Evolutionary conservation across 805 yeast species (phyloP).

Genomic region (Saturnispora zaruensis): DNA sequence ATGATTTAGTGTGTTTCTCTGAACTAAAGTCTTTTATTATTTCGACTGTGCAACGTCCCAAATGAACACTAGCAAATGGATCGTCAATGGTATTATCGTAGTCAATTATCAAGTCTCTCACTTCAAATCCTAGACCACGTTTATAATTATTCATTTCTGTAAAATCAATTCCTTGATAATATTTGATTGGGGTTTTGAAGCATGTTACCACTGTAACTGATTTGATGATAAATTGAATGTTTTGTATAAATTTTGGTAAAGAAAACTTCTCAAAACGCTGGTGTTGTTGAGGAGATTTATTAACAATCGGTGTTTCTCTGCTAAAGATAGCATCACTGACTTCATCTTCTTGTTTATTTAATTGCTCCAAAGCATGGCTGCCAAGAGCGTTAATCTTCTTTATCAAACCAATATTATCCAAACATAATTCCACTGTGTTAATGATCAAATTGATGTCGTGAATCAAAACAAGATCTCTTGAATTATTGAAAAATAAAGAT

Average conservation of each 20-base stretch:
- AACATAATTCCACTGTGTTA: constrained; percentile 11
- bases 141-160: constrained; percentile 21
- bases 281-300: not conserved
- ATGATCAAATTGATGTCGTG: constrained; percentile 5
- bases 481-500: constrained; percentile 9
- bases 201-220: constrained; percentile 20
- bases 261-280: not conserved
- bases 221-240: constrained; percentile 10
- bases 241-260: constrained; percentile 12
- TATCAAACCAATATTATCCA: constrained; percentile 7
- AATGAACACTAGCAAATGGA: constrained; percentile 10
- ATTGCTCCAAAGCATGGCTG: not conserved
- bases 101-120: constrained; percentile 4
- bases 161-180: constrained; percentile 24
- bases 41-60: constrained; percentile 9
- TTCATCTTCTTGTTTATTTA: not conserved
- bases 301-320: not conserved
- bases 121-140: constrained; percentile 20
- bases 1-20: constrained; percentile 10
- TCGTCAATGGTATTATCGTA: constrained; percentile 12
- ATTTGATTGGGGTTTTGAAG: constrained; percentile 25
- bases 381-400: not conserved
- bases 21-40: constrained; percentile 20
- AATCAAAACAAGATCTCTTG: constrained; percentile 6
- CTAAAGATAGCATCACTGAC: not conserved